A percentile compares a stretch with the other conserved stretches of the same genome.
Conservation (phyloP, 2,329 filamentous ascomycete genomes). For the Epichloe elymi region DNA sequence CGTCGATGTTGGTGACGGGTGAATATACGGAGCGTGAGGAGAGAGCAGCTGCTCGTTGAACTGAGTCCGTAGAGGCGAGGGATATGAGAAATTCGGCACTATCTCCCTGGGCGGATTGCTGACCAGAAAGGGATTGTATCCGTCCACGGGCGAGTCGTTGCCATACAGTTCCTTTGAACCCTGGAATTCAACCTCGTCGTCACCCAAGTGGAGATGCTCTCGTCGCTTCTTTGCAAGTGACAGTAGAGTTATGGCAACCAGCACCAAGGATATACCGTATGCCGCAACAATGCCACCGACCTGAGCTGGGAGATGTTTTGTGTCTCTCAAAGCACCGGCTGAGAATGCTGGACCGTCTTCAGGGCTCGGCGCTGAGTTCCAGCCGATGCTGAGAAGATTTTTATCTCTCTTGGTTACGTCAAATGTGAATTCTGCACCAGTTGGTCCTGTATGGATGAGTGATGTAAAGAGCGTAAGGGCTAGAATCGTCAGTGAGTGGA, state of each 20-base stretch:
- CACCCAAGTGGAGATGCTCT: conserved; percentile 37
- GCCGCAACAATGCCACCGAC: conserved; percentile 73
- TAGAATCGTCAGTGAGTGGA: conserved; percentile 15
- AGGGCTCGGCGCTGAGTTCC: conserved; percentile 35
- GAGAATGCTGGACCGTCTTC: conserved; percentile 48
- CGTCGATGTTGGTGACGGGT: conserved; percentile 33
- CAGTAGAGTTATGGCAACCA: conserved; percentile 56
- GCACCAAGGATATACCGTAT: conserved; percentile 64
- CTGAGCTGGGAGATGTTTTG: conserved; percentile 60
- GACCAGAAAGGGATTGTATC: background rate
- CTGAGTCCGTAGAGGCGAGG: conserved; percentile 27
- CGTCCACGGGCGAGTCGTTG: conserved; percentile 10
- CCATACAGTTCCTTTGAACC: conserved; percentile 12
- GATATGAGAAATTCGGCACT: conserved; percentile 38
- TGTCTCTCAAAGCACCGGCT: conserved; percentile 44
- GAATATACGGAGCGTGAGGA: conserved; percentile 26
- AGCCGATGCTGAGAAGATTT: conserved; percentile 33
- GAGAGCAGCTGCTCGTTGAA: conserved; percentile 9
- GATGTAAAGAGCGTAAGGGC: conserved; percentile 15
- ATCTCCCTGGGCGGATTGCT: background rate
- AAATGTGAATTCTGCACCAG: conserved; percentile 4
- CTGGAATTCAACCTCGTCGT: conserved; percentile 35
- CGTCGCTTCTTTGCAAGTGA: conserved; percentile 44
- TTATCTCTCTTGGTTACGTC: conserved; percentile 13
- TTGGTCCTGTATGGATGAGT: conserved; percentile 14